Conservation (phyloP, 148 eudicot genomes). For the Simmondsia chinensis region DNA sequence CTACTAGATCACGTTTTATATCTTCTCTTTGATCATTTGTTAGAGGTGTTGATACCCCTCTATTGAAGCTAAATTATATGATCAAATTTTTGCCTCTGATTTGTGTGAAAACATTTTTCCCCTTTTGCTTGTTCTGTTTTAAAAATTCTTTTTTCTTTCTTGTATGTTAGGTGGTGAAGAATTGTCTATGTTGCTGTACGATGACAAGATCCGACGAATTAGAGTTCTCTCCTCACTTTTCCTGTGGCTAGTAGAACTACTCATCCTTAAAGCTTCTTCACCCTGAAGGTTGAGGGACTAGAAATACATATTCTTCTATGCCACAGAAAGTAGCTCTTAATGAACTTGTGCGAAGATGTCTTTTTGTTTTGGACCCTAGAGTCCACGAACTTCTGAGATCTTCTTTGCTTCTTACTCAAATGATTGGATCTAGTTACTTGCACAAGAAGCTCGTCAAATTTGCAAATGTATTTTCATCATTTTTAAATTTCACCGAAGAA, state of each 20-base stretch:
- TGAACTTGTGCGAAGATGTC: constrained; percentile 48
- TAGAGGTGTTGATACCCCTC: too few relatives aligned
- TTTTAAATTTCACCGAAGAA: constrained; percentile 10
- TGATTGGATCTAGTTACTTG: constrained; percentile 33
- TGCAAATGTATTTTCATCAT: constrained; percentile 17
- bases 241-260: constrained; percentile 38
- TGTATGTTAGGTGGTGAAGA: constrained; percentile 28
- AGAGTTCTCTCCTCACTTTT: constrained; percentile 47
- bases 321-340: constrained; percentile 32
- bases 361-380: constrained; percentile 35
- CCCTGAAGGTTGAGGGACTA: too few relatives aligned
- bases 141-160: neutral
- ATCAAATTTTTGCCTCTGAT: neutral
- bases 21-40: too few relatives aligned
- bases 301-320: constrained; percentile 10
- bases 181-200: constrained; percentile 18
- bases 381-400: constrained; percentile 49
- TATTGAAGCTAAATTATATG: too few relatives aligned
- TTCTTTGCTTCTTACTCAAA: constrained; percentile 40
- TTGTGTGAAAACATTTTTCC: neutral
- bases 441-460: constrained; percentile 47
- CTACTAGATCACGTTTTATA: too few relatives aligned
- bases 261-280: too few relatives aligned
- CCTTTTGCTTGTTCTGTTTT: neutral
- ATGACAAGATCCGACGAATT: constrained; percentile 26